Evolutionary conservation across 495 filamentous ascomycete species (phyloP).

Genomic region (Penicillium pancosmium): DNA sequence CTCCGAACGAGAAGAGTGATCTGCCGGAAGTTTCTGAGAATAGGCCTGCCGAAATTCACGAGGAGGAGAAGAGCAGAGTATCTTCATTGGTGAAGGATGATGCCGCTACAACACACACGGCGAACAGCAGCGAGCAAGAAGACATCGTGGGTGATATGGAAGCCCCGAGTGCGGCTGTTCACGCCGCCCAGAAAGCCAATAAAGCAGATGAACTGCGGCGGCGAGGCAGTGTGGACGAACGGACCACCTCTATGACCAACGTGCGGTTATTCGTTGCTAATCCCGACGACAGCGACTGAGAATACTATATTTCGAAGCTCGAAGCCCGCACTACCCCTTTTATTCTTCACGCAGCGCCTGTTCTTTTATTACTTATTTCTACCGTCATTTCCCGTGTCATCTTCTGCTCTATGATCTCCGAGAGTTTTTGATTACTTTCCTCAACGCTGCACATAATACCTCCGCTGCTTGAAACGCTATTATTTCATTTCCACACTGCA

Average conservation of each 20-base stretch:
- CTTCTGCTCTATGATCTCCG: slow-evolving; percentile 19
- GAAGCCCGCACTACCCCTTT: background rate
- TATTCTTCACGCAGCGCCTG: slow-evolving; percentile 21
- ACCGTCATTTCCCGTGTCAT: slow-evolving; percentile 10
- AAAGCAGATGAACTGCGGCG: slow-evolving; percentile 76
- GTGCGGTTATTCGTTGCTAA: slow-evolving; percentile 92
- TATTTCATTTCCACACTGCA: slow-evolving; percentile 11
- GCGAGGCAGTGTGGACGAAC: slow-evolving; percentile 92
- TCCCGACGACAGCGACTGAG: slow-evolving; percentile 82
- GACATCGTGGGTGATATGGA: slow-evolving; percentile 56
- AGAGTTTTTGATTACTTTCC: slow-evolving; percentile 13
- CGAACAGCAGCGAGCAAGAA: slow-evolving; percentile 52
- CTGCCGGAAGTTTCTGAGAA: slow-evolving; percentile 56
- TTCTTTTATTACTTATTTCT: slow-evolving; percentile 16
- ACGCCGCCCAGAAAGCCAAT: slow-evolving; percentile 66
- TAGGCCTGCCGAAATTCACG: slow-evolving; percentile 47
- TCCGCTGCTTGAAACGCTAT: slow-evolving; percentile 15
- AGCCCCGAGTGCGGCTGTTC: slow-evolving; percentile 40
- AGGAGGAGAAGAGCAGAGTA: slow-evolving; percentile 39
- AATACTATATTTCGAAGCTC: too few relatives aligned
- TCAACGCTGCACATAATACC: slow-evolving; percentile 34
- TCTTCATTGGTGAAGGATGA: slow-evolving; percentile 49
- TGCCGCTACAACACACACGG: slow-evolving; percentile 37
- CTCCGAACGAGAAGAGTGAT: slow-evolving; percentile 55
- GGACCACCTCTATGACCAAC: slow-evolving; percentile 80